Conservation (phyloP, 352 stramenopile species). For the Phytophthora ramorum region DNA sequence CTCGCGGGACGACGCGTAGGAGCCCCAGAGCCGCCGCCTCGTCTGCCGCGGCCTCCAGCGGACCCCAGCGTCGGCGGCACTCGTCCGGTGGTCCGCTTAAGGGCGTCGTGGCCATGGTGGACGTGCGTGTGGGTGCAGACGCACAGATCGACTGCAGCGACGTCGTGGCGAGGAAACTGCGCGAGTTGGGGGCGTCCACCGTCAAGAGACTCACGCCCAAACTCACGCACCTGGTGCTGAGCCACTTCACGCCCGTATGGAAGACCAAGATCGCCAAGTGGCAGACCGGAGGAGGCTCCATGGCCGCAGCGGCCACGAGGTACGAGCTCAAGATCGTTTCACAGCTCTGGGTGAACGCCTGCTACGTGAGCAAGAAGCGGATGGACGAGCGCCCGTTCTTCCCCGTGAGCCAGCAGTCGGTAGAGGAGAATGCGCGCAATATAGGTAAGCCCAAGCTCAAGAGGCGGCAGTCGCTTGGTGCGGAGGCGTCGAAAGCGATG, state of each 20-base stretch:
- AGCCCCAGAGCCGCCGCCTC: not conserved
- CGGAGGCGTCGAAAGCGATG: slow-evolving; percentile 1
- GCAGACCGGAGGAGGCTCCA: slow-evolving; percentile 48
- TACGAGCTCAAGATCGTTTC: slow-evolving; percentile 78
- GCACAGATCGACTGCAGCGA: slow-evolving; percentile 84
- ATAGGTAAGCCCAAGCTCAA: slow-evolving; percentile 24
- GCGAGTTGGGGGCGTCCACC: slow-evolving; percentile 68
- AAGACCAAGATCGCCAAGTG: slow-evolving; percentile 80
- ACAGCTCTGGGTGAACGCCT: slow-evolving; percentile 86
- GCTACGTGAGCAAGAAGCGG: slow-evolving; percentile 70
- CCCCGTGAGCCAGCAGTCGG: slow-evolving; percentile 59
- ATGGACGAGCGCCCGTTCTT: slow-evolving; percentile 83
- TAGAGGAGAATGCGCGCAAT: not conserved
- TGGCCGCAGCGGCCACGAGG: slow-evolving; percentile 31
- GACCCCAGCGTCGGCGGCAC: slow-evolving; percentile 24
- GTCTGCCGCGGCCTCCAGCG: slow-evolving; percentile 9
- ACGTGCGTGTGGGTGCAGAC: slow-evolving; percentile 73
- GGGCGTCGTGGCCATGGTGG: slow-evolving; percentile 75
- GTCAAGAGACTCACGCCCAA: slow-evolving; percentile 70
- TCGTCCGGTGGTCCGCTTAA: slow-evolving; percentile 30
- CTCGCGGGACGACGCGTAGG: slow-evolving; percentile 9
- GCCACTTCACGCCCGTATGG: slow-evolving; percentile 67
- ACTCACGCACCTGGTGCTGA: slow-evolving; percentile 83
- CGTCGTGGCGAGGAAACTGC: slow-evolving; percentile 72
- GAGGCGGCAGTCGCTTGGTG: slow-evolving; percentile 35